Conservation (phyloP, 129 eudicot genomes). For the Silybum marianum region DNA sequence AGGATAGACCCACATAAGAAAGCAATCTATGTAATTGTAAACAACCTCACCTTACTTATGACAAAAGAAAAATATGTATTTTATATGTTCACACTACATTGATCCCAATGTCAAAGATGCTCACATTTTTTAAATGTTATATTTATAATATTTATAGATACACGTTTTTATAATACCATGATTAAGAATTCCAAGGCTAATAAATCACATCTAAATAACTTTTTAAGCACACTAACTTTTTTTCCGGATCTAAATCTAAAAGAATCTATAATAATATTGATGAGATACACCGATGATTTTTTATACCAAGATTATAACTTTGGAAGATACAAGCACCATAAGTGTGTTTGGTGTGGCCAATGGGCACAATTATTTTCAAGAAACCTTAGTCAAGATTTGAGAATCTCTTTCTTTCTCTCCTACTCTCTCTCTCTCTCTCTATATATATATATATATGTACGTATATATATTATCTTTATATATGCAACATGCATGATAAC, state of each 20-base stretch:
- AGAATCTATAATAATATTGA: background rate
- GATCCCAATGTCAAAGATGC: background rate
- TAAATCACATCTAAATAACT: background rate
- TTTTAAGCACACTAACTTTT: background rate
- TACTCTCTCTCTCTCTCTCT: background rate
- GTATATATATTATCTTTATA: background rate
- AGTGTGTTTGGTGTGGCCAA: constrained; percentile 6
- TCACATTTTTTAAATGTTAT: background rate
- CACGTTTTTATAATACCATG: background rate
- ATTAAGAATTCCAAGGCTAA: background rate
- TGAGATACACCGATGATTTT: background rate
- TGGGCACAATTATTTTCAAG: constrained; percentile 14
- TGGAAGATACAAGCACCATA: background rate
- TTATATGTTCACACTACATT: constrained; percentile 23
- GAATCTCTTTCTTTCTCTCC: constrained; percentile 7
- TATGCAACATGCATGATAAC: constrained; percentile 4
- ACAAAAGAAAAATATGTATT: background rate
- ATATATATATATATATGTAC: background rate
- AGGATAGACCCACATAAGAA: background rate
- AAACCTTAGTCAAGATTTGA: constrained; percentile 22
- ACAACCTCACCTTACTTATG: constrained; percentile 14
- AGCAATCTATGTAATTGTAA: background rate
- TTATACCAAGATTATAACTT: background rate
- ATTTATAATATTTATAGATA: background rate
- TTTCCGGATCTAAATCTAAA: background rate